phyloP scores from a whole-genome alignment of 768 basidiomycete species.

The Suillus cothurnatus region DNA sequence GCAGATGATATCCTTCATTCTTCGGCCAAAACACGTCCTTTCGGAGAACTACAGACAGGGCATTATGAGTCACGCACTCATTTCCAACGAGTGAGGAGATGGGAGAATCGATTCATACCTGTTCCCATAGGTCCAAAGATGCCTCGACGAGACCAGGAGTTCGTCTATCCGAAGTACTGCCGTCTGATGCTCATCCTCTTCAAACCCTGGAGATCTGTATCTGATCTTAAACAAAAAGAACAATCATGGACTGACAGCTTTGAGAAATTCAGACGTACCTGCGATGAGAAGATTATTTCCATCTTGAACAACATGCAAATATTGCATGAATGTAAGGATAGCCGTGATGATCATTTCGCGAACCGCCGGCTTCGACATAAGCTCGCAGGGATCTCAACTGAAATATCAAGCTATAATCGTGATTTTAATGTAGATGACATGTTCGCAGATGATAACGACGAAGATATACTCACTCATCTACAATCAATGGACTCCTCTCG shows the following conservation, averaged over 20 bases:
- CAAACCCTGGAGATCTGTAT: conserved; percentile 39
- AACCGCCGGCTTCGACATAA: conserved; percentile 10
- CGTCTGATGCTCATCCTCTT: conserved; percentile 44
- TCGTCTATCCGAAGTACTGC: conserved; percentile 24
- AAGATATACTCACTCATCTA: background rate
- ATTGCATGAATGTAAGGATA: conserved; percentile 43
- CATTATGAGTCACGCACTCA: background rate
- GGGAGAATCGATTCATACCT: background rate
- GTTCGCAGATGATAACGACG: conserved; percentile 19
- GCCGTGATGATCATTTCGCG: conserved; percentile 33
- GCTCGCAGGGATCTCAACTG: background rate
- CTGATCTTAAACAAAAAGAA: conserved; percentile 25
- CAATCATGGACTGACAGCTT: background rate
- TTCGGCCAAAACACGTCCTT: background rate
- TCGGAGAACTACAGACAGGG: background rate
- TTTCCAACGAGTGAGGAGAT: background rate
- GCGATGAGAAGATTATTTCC: background rate
- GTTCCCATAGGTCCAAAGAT: conserved; percentile 38
- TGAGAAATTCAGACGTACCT: background rate
- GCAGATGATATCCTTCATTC: background rate
- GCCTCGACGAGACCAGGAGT: conserved; percentile 32
- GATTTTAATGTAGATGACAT: conserved; percentile 32
- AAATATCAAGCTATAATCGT: background rate
- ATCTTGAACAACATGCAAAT: conserved; percentile 44
- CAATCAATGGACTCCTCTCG: background rate